Evolutionary conservation across 2,329 filamentous ascomycete genomes (phyloP).

Genomic region (Neoscytalidium dimidiatum): DNA sequence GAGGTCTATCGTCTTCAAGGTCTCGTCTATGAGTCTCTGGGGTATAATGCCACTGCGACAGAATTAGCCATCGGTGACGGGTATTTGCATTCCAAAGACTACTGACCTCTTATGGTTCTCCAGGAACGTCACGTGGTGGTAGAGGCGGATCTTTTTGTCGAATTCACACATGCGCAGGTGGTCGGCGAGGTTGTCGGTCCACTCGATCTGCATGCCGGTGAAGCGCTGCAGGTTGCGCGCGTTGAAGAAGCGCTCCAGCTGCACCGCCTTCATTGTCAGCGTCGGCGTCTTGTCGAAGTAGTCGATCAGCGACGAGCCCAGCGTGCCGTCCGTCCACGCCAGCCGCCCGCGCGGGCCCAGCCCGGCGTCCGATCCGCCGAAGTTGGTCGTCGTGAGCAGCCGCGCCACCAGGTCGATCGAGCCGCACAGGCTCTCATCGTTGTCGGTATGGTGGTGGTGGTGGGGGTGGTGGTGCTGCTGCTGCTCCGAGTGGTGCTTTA

Average conservation of each 20-base stretch:
- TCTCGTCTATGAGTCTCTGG: constrained; percentile 37
- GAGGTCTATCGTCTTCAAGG: constrained; percentile 39
- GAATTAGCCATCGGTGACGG: constrained; percentile 3
- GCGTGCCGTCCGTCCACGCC: not conserved
- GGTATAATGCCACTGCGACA: constrained; percentile 32
- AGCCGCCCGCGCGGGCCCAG: not conserved
- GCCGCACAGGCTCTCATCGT: not conserved
- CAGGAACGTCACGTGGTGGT: constrained; percentile 45
- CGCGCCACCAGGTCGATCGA: constrained; percentile 1
- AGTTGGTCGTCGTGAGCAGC: not conserved
- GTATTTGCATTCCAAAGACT: not conserved
- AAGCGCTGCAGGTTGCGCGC: constrained; percentile 31
- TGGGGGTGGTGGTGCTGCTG: no score
- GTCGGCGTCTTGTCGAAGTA: constrained; percentile 1
- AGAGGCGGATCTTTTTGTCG: constrained; percentile 42
- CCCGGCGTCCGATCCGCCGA: not conserved
- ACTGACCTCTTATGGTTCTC: constrained; percentile 27
- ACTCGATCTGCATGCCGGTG: constrained; percentile 39
- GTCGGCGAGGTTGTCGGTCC: constrained; percentile 45
- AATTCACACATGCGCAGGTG: constrained; percentile 44
- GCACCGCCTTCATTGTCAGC: not conserved
- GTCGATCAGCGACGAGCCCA: not conserved
- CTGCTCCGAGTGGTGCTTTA: not conserved
- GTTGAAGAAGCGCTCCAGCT: constrained; percentile 23
- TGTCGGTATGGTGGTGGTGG: not conserved